phyloP scores from a whole-genome alignment of 1,139 yeast genomes.

The Ogataea hybrid region DNA sequence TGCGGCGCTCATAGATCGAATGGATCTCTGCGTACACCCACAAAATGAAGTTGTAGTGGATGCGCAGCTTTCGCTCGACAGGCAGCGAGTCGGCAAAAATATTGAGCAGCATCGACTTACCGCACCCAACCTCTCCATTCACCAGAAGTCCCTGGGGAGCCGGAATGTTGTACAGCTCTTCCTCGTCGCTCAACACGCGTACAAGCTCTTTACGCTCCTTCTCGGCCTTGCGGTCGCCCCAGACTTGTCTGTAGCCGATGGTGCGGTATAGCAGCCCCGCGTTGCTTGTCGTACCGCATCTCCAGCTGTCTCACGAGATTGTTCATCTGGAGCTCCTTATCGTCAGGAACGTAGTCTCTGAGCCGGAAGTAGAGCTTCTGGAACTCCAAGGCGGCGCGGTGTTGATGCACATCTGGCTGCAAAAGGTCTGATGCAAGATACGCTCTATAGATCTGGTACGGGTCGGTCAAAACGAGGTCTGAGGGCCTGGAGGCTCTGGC shows the following conservation, averaged over 20 bases:
- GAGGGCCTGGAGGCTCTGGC: background rate
- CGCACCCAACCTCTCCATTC: slow-evolving; percentile 77
- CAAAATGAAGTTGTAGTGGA: slow-evolving; percentile 71
- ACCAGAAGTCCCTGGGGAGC: slow-evolving; percentile 65
- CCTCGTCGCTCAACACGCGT: slow-evolving; percentile 57
- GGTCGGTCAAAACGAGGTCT: slow-evolving; percentile 54
- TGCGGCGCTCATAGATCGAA: slow-evolving; percentile 45
- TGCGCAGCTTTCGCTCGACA: slow-evolving; percentile 59
- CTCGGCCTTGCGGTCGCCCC: slow-evolving; percentile 14
- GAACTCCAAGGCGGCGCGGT: slow-evolving; percentile 62
- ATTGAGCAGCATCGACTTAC: slow-evolving; percentile 73
- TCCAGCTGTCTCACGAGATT: slow-evolving; percentile 49
- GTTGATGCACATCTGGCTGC: slow-evolving; percentile 54
- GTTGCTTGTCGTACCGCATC: slow-evolving; percentile 24
- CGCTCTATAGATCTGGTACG: slow-evolving; percentile 55
- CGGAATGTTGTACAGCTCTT: slow-evolving; percentile 52
- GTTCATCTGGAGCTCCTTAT: slow-evolving; percentile 46
- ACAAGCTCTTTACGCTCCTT: slow-evolving; percentile 37
- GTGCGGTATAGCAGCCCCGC: slow-evolving; percentile 17
- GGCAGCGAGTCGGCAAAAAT: slow-evolving; percentile 68
- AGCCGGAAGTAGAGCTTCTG: slow-evolving; percentile 61
- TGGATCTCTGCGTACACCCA: slow-evolving; percentile 69
- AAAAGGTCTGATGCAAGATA: slow-evolving; percentile 51
- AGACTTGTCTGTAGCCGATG: slow-evolving; percentile 22
- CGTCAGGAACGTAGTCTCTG: slow-evolving; percentile 59